Base-by-base conservation (phyloP, 371 early-diverging fungal genomes). In the Mucor velutinosus region DNA sequence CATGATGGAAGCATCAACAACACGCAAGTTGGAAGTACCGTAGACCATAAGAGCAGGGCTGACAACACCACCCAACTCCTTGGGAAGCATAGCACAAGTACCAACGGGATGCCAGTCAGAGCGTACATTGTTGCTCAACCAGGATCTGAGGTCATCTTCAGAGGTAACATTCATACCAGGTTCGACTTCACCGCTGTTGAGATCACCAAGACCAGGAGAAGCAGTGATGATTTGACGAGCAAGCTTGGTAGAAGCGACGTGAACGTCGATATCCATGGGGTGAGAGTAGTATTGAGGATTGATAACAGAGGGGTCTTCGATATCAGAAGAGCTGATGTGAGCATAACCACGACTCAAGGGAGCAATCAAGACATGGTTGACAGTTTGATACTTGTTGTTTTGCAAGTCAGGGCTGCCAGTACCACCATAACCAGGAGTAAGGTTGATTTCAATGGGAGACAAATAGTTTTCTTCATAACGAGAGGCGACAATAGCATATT, bases 1-100 rank as follows among this genome's bases (percentile, higher is more conserved):
- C 55, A 84, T 76, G 29, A 76, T 74, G 49, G 81, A 77, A 5
- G 81, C 78, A 65, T 84, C 85, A 27, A 84, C 73, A 15, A 84
- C 76, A 8, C 83, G 49, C 29, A 84, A 60, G 4, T 75, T 69
- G 5, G 75, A 70, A 19, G 78, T 66, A 21, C 81, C 79, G 56
- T 78, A 65, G 3, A 81, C 83, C 19, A 70, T 64, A n/a, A 84
- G 62, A 33, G 71, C 68, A 41, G 37, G 23, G 49, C 80, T 76
- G 29, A 73, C 78, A 3, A 84, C 84, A 8, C 81, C 76, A 45
- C 70, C 58, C 1, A 70, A 62, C 7, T 75, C 74, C 11, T 60
- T 53, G 19, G 67, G 71, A 1, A 80, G 79, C 79, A 83, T 78
- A n/a, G 70, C 66, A 57, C 66, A 64, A 15, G 78, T 77, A 65